Base-by-base conservation (phyloP, 352 stramenopile species). In the Aphanomyces euteiches region DNA sequence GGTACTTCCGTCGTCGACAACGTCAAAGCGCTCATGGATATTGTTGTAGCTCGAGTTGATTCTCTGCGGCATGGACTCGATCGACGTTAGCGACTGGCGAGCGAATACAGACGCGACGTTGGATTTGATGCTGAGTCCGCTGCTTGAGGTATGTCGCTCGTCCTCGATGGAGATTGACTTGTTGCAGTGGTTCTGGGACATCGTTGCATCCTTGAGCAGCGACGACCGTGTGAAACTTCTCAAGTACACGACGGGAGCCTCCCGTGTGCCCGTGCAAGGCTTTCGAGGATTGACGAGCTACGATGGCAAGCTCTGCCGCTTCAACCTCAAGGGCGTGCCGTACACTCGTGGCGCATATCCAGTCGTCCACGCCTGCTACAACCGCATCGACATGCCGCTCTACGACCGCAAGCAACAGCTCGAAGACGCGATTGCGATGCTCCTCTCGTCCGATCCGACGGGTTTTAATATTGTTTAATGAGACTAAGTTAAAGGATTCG, bases 371-470 rank as follows among this genome's bases (percentile, higher is more conserved):
- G 92, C 86, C 67, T 93, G 86, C 69, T 93, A 92, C 74, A 92
- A 93, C 63, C 86, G 84, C 38, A 79, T 92, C 34, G 87, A 94
- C 59, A 45, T 92, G 72, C 87, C 87, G 19, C 53, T 89, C 15
- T 94, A 94, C 66, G 67, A 57, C 36, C 89, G 75, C 7, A 98
- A 95, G 77, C 75, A 80, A 53, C 92, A 98, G 69, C 79, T 99
- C 38, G 84, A 98, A 67, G 85, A 98, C 66, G 97, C 96, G 40
- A 81, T 99, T 3, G 97, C 90, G 61, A 84, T 97, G 60, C 90
- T 97, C 17, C 90, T 99, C 19, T 92, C 96, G 47, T 98, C 99
- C 93, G 93, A 98, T 70, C 82, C 93, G 67, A 98, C 92, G 21
- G 95, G 97, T 67, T 98, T 99, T 74, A 28, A 28, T 28, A 28